Evolutionary conservation across 192 early-diverging fungal species (phyloP), one percentile per base, ranked within the genome.

Genomic region (Coemansia sp.): DNA sequence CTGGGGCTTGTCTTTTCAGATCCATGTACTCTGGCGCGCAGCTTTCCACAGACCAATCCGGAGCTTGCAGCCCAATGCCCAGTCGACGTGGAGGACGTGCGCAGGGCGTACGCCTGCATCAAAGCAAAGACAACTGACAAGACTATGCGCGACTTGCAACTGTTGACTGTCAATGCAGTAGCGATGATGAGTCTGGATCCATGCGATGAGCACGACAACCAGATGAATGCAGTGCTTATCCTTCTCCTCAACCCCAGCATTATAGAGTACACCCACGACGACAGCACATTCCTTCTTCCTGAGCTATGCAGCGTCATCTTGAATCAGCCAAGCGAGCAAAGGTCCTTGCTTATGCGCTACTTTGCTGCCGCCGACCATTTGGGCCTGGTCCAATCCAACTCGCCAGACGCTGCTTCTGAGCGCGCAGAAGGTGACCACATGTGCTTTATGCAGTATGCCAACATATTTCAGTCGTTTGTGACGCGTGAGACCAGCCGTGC

Each of bases 221-320:
- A 79, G 45, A 74, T 71, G 56, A 76, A 66, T 16, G 82, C 82
- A 3, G 57, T 78, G 49, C 68, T 84, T 18, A 79, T 84, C 19
- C 37, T 78, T 22, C 71, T 84, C 9, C 65, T 79, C n/a, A 73
- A 74, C 41, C 82, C 82, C 15, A 59, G 37, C 22, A 71, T 84
- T n/a, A 43, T 46, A 26, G 77, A 84, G 45, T 78, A 78, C 36
- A 37, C 41, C 10, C 68, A 65, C 43, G 60, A 68, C 9, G 63
- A 74, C 60, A 56, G 57, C 39, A 69, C 66, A 8, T 58, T 47
- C 11, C 54, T 76, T 47, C 75, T 84, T 49, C 74, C 82, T 0
- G 77, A 84, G 39, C 77, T 84, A 16, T 84, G 82, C 62, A 75
- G 66, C 21, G 60, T 61, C 41, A 76, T 79, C 18, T 41, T 84